Evolutionary conservation across 139 green algal species (phyloP), one percentile per base, ranked within the genome.

Genomic region (Volvox africanus): DNA sequence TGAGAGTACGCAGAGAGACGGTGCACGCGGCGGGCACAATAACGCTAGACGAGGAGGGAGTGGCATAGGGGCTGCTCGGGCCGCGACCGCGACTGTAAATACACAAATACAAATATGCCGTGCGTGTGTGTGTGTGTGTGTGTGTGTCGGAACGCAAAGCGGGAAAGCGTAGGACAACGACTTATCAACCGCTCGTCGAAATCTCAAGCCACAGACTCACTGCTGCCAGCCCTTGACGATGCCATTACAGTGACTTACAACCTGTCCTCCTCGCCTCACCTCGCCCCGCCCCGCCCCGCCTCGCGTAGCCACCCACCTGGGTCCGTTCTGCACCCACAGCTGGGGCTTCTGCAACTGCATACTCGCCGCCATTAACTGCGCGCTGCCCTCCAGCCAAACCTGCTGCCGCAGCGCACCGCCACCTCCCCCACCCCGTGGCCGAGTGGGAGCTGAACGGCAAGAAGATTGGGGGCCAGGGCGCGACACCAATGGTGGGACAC

Each of bases 361-460:
- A 1, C n/a, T 20, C 9, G 86, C 86, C 86, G 73, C 86, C 73
- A 83, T 50, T n/a, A 90, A 75, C 86, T 67, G 36, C n/a, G 50
- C 18, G 86, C 73, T 90, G 50, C 86, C 86, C 44, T 90, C 86
- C 86, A 90, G 36, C 86, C 86, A 90, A 21, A 73, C 33, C 69
- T 82, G 85, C 30, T 90, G 86, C 73, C 86, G 86, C 50, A 89
- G 85, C 69, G 69, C 86, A 55, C 86, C 86, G 50, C 86, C 86
- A 32, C 85, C 85, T 37, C 85, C 69, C 3, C 36, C 78, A 17
- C 22, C 37, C 9, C 65, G 65, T 6, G 65, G 21, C 65, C 65
- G 65, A 28, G 9, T 79, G 14, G 71, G 28, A 79, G 71, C n/a
- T 79, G n/a, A 79, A 36, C 2, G n/a, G 33, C 14, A 36, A 30